Evolutionary conservation across 805 yeast species (phyloP).

Genomic region (Starmerella stellata): DNA sequence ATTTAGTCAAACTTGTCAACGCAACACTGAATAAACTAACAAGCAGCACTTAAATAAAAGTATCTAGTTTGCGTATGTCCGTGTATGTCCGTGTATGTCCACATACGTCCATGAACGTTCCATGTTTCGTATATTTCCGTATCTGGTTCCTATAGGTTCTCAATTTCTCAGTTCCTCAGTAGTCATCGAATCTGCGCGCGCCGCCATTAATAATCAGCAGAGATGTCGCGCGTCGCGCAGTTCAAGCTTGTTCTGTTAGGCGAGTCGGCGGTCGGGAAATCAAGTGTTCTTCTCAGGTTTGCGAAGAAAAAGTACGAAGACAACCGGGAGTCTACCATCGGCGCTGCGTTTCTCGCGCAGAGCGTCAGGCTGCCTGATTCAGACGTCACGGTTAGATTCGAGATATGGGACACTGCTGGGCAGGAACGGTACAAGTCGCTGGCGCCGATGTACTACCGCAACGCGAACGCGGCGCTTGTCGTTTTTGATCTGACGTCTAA

Average conservation of each 20-base stretch:
- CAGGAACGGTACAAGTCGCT: constrained; percentile 70
- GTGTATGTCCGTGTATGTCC: no score
- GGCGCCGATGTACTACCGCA: constrained; percentile 71
- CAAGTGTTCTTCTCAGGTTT: constrained; percentile 66
- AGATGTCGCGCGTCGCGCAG: constrained; percentile 27
- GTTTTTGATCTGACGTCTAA: constrained; percentile 65
- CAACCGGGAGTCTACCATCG: constrained; percentile 77
- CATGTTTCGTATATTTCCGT: no score
- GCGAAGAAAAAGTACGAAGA: constrained; percentile 53
- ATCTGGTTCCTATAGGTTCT: no score
- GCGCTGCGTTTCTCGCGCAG: constrained; percentile 95
- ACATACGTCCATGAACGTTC: no score
- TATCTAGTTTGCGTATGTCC: no score
- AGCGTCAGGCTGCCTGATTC: constrained; percentile 32
- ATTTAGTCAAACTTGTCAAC: no score
- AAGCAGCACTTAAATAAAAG: no score
- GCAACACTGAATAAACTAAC: no score
- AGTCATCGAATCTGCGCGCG: no score
- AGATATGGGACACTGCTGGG: constrained; percentile 86
- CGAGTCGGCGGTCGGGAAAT: constrained; percentile 71
- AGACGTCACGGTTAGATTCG: constrained; percentile 30
- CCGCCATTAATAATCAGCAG: background rate
- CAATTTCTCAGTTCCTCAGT: no score
- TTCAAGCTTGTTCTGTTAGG: constrained; percentile 56
- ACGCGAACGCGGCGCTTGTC: constrained; percentile 67